phyloP scores from a whole-genome alignment of 306 rosid species.

The Cicer cuneatum region DNA sequence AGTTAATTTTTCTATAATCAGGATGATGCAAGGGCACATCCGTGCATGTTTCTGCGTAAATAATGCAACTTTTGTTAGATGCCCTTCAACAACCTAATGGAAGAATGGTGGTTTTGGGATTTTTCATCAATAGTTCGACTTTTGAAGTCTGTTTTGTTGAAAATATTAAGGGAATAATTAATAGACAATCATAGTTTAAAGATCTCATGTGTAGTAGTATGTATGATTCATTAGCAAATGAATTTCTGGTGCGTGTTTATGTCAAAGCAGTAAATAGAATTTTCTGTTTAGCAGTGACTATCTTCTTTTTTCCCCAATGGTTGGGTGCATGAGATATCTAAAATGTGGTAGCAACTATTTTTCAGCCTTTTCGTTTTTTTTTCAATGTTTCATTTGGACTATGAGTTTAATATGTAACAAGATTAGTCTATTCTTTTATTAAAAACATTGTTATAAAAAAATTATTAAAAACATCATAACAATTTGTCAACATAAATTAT shows the following conservation, averaged over 20 bases:
- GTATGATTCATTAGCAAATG: slow-evolving; percentile 22
- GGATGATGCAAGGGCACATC: slow-evolving; percentile 26
- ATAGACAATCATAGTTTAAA: slow-evolving; percentile 19
- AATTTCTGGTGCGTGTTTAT: slow-evolving; percentile 4
- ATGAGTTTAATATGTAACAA: neutral
- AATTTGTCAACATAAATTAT: neutral
- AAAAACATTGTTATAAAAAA: too few species aligned
- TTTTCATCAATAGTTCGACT: slow-evolving; percentile 7
- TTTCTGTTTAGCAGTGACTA: slow-evolving; percentile 1
- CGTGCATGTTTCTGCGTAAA: slow-evolving; percentile 22
- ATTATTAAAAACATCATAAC: neutral
- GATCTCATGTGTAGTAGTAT: neutral
- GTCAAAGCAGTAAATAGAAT: neutral
- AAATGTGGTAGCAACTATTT: neutral
- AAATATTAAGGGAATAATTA: neutral
- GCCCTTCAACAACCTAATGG: slow-evolving; percentile 33
- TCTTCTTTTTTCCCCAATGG: neutral
- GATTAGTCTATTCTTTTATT: neutral
- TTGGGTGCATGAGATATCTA: slow-evolving; percentile 25
- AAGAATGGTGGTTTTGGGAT: slow-evolving; percentile 26
- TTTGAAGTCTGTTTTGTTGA: slow-evolving; percentile 1
- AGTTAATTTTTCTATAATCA: neutral
- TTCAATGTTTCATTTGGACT: neutral
- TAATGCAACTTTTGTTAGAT: slow-evolving; percentile 17
- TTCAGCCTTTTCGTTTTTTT: neutral